Evolutionary conservation across 441 rosid genomes (phyloP).

Genomic region (Bruguiera hainesii): DNA sequence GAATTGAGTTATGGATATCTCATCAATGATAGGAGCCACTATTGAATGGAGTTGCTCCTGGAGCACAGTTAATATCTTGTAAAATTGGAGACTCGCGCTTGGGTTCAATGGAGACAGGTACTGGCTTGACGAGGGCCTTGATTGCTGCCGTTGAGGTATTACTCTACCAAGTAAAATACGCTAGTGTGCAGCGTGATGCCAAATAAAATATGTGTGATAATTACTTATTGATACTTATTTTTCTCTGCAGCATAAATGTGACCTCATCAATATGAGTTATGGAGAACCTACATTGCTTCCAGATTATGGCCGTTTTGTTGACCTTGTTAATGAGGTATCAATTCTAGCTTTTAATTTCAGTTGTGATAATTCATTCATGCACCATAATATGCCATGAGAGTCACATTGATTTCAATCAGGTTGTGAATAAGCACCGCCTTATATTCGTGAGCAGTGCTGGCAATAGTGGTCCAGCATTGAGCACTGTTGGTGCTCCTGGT

Average conservation of each 20-base stretch:
- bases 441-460: constrained; percentile 99
- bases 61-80: constrained; percentile 95
- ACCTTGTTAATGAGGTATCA: constrained; percentile 89
- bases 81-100: constrained; percentile 96
- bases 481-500: constrained; percentile 98
- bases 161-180: background rate
- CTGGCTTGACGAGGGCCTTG: constrained; percentile 91
- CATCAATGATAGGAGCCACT: constrained; percentile 61
- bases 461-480: constrained; percentile 97
- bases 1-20: constrained; percentile 19
- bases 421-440: constrained; percentile 79
- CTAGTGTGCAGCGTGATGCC: background rate
- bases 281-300: constrained; percentile 87
- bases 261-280: constrained; percentile 98
- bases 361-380: constrained; percentile 6
- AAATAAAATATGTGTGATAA: background rate
- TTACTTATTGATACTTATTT: background rate
- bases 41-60: constrained; percentile 96
- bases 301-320: constrained; percentile 96
- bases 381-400: background rate
- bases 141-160: constrained; percentile 94
- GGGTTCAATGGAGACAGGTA: constrained; percentile 98
- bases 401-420: constrained; percentile 40
- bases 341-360: constrained; percentile 24
- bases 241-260: constrained; percentile 85